Percentiles rank a stretch among this genome's conserved stretches.
phyloP scores from a whole-genome alignment of 2,329 filamentous ascomycete genomes.

The Aaosphaeria pasadenensis region DNA sequence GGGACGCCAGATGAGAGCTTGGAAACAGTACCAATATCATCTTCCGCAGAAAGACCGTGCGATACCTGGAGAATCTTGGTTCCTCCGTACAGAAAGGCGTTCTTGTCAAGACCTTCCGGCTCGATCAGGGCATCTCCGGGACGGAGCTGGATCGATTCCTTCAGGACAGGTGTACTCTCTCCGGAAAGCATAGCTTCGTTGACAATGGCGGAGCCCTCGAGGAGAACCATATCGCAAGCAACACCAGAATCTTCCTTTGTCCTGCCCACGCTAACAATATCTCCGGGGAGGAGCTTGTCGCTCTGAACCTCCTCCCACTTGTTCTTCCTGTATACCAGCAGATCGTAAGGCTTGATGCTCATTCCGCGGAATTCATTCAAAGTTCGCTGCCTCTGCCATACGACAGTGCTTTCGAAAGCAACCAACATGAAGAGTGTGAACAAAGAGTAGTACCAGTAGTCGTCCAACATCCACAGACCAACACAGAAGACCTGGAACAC shows the following conservation, averaged over 20 bases:
- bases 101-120: constrained; percentile 91
- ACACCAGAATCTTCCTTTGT: constrained; percentile 97
- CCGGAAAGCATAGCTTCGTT: constrained; percentile 99
- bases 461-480: constrained; percentile 95
- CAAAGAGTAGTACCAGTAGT: constrained; percentile 99
- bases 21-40: constrained; percentile 55
- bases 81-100: constrained; percentile 91
- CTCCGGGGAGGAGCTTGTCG: constrained; percentile 88
- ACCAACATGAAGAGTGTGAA: constrained; percentile 99
- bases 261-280: constrained; percentile 85
- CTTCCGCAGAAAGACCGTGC: constrained; percentile 76
- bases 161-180: constrained; percentile 93
- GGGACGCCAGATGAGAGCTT: constrained; percentile 74
- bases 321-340: constrained; percentile 83
- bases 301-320: constrained; percentile 88
- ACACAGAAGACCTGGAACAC: constrained; percentile 99
- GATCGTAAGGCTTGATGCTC: constrained; percentile 98
- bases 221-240: constrained; percentile 92
- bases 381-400: constrained; percentile 97
- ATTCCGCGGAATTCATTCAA: constrained; percentile 96
- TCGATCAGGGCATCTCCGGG: constrained; percentile 79
- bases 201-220: constrained; percentile 94
- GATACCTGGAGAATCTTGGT: constrained; percentile 97
- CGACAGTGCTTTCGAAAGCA: constrained; percentile 94
- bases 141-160: constrained; percentile 90